Conservation (phyloP, 805 yeast genomes). For the Wickerhamomyces tratensis region DNA sequence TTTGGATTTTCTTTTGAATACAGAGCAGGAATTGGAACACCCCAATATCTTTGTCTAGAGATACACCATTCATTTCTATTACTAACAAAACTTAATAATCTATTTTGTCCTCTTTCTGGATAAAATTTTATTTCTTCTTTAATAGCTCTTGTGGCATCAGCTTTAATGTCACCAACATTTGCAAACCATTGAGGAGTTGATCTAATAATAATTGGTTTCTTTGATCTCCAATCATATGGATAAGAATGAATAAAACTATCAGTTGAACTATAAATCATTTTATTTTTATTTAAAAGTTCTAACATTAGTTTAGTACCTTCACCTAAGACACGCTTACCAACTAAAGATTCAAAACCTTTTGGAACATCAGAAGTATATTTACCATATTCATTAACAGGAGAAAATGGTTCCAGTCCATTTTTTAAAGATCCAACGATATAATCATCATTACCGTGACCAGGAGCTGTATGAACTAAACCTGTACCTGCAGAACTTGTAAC, state of each 20-base stretch:
- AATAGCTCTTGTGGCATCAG: conserved; percentile 48
- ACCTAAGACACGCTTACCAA: conserved; percentile 52
- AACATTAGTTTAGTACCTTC: conserved; percentile 44
- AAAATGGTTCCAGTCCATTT: conserved; percentile 47
- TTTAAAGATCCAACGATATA: conserved; percentile 54
- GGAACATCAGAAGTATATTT: conserved; percentile 47
- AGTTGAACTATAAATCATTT: conserved; percentile 40
- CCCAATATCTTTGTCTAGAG: conserved; percentile 95
- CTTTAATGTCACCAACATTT: conserved; percentile 67
- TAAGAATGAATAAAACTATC: conserved; percentile 65
- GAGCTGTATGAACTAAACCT: conserved; percentile 94
- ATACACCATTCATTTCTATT: conserved; percentile 96
- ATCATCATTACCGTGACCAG: conserved; percentile 97
- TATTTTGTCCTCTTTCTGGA: conserved; percentile 64
- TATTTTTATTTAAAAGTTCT: conserved; percentile 26
- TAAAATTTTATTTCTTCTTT: conserved; percentile 48
- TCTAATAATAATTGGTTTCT: conserved; percentile 88
- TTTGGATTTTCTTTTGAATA: conserved; percentile 44
- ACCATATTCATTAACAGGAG: conserved; percentile 78
- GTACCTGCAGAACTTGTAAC: conserved; percentile 82
- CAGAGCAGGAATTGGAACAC: conserved; percentile 92
- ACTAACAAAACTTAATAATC: conserved; percentile 63
- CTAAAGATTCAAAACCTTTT: conserved; percentile 32
- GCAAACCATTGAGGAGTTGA: conserved; percentile 98
- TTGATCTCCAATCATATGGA: conserved; percentile 97